Base-by-base conservation (phyloP, 371 early-diverging fungal species). In the Actinomucor elegans region DNA sequence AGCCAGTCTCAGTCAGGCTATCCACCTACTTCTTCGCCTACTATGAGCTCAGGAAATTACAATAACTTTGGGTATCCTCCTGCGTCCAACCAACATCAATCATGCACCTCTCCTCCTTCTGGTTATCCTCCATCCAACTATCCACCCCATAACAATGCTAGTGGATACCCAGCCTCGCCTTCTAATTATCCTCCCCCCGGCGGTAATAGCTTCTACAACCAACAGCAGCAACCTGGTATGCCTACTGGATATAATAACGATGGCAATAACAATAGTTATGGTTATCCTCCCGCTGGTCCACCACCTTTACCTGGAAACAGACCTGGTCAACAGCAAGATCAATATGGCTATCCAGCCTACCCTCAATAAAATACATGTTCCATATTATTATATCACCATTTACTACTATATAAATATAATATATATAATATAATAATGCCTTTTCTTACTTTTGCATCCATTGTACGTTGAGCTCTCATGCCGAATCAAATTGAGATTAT, bases 341-440 rank as follows among this genome's bases (percentile, higher is more conserved):
- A 42, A 28, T 51, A 58, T 36, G 59, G 55, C 9, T 63, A 63
- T 46, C 58, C 58, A 15, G 31, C 36, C 24, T 51, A 54, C 32
- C 64, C 64, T 24, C 63, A 57, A 42, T 57, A 57, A 52, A 20
- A 28, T 1, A 18, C 27, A 18, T 17, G n/a, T n/a, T n/a, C n/a
- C n/a, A n/a, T n/a, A n/a, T n/a, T n/a, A n/a, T n/a, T n/a, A n/a
- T n/a, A n/a, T n/a, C n/a, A n/a, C n/a, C n/a, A 24, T 11, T 37
- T 12, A 31, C 35, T 31, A 33, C 20, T 2, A 27, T 40, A 6
- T 7, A 26, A 7, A n/a, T 48, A 15, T 18, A 5, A n/a, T 20
- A 36, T n/a, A n/a, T n/a, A n/a, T n/a, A n/a, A n/a, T n/a, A n/a
- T n/a, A n/a, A n/a, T n/a, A n/a, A n/a, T n/a, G n/a, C n/a, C n/a